Base-by-base conservation (phyloP, 2,329 filamentous ascomycete species). In the Rhynchosporium graminicola region DNA sequence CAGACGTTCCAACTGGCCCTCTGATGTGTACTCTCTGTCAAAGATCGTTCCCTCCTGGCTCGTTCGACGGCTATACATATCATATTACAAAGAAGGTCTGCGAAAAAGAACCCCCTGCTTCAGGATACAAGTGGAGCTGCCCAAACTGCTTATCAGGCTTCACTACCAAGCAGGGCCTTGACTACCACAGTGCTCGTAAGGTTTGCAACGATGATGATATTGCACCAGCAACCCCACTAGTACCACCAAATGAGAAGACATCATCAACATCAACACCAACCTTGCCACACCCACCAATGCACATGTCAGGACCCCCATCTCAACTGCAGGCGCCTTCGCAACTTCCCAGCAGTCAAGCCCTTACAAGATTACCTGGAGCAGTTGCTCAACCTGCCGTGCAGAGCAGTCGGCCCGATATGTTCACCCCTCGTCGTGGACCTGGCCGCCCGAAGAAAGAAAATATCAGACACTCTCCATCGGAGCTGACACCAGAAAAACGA, bases 111-210 rank as follows among this genome's bases (percentile, higher is more conserved):
- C 56, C 59, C 8, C 66, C 62, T 10, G 9, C 46, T 20, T 61
- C 60, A 29, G 64, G 63, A 7, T 67, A 59, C 48, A 70, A 68
- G 38, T 68, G 52, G 48, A 40, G 38, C 12, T 70, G 68, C 31
- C 12, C 20, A 3, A 65, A 64, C 38, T 70, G 68, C 47, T 40
- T 48, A 10, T 63, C 67, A 45, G 62, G 63, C n/a, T 70, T 70
- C 51, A 69, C 66, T 31, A 65, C 63, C 15, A 69, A 67, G 36
- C 66, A 68, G 28, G 68, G 68, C 7, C 42, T 63, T 13, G 64
- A 68, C 26, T 72, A 72, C 52, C 63, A 66, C 40, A 31, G 55
- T 28, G 48, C 61, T 36, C 51, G 62, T 20, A 57, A 57, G 10
- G 61, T 64, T 4, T 67, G 65, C 47, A 2, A 42, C 2, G 33